Base-by-base conservation (phyloP, 1,284 basidiomycete genomes). In the Papiliotrema terrestris region DNA sequence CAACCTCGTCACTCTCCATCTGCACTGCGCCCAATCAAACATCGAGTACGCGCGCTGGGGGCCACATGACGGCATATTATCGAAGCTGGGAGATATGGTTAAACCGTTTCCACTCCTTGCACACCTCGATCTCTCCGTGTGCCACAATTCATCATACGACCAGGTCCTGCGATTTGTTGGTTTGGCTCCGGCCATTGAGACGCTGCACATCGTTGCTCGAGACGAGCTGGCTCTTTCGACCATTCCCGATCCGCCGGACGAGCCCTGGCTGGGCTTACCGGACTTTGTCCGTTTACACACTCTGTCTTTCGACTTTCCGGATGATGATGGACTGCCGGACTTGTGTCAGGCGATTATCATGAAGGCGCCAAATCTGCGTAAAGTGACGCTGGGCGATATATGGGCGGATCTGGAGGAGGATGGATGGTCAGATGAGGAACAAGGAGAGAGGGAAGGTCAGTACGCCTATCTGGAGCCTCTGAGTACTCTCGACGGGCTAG, bases 381-480 rank as follows among this genome's bases (percentile, higher is more conserved):
- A 29, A n/a, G 17, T 43, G 15, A 19, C 25, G 2, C 9, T 43
- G 8, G 35, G 35, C 3, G 49, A 51, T 39, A 51, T 51, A 5
- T 51, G 49, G 49, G 49, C 37, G 25, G 49, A 51, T 35, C 26
- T 51, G 23, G 38, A 35, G 6, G 38, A 42, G 19, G 39, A 41
- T 6, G 49, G 49, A 29, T 51, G 49, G 49, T 51, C 49, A 14
- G 49, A 51, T 26, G 49, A 51, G 37, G 49, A 51, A 19, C 14
- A 51, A 20, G 49, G 49, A 6, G 35, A 42, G 26, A n/a, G 9
- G 15, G 39, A 42, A 17, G 29, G 9, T 23, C 49, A 51, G 23
- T 43, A 25, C 25, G 20, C 19, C 9, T 26, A 42, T 43, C 43
- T 51, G 5, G 38, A 42, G 2, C n/a, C 23, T 15, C 38, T 51